Base-by-base conservation (phyloP, 208 protist genomes). In the Trypanosoma boissoni region DNA sequence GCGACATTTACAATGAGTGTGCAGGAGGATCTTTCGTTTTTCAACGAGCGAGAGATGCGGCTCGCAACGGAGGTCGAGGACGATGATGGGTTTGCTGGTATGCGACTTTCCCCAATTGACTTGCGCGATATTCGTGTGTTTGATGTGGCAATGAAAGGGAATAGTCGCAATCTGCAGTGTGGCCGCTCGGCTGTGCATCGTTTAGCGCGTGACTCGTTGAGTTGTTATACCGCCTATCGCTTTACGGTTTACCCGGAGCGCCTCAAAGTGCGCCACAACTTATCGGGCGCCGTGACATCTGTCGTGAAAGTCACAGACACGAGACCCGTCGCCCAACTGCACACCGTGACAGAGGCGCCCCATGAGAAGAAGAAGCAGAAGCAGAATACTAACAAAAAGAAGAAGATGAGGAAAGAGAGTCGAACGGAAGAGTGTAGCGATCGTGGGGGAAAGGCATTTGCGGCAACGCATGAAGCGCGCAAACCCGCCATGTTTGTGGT, bases 91-190 rank as follows among this genome's bases (percentile, higher is more conserved):
- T 86, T 79, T 59, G 32, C 59, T 21, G 81, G 80, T 24, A 89
- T 94, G 86, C 80, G 78, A 9, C 72, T 94, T 29, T 80, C 67
- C 55, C 50, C 73, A 10, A 55, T 77, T 1, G 88, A 94, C 68
- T 16, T 80, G 60, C 37, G 62, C 8, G 84, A 90, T 6, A 64
- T 78, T 12, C 79, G 78, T 16, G 73, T 91, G 20, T 87, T 94
- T 56, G 83, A 86, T 53, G 88, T 94, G 16, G 55, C 82, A n/a
- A 71, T 91, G 79, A 75, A 77, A 43, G 80, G 74, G 56, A 79
- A 71, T 53, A 82, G 74, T 2, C 80, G 88, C 26, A 87, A 94
- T 57, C 24, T 94, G 20, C 58, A 90, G 3, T 45, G 64, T 0
- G 88, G 88, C 5, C 76, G 80, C 0, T 71, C 76, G n/a, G 78